Conservation (phyloP, 192 early-diverging fungal species). For the Linnemannia hyalina region DNA sequence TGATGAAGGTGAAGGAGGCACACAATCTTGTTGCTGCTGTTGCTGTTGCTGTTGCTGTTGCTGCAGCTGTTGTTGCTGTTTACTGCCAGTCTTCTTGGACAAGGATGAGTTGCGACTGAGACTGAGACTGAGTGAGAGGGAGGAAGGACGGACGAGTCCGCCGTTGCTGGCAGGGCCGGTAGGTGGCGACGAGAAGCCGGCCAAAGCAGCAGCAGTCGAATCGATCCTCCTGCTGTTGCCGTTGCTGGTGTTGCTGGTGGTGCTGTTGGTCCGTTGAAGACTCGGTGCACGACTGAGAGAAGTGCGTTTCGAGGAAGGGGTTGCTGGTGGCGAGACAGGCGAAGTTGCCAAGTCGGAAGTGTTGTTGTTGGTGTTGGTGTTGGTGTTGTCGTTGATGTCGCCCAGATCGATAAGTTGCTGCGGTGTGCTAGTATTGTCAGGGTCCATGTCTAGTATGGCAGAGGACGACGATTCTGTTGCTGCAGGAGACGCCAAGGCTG, state of each 20-base stretch:
- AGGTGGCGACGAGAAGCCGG: not conserved
- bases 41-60: slow-evolving; percentile 20
- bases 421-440: not conserved
- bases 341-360: not conserved
- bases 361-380: not conserved
- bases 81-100: slow-evolving; percentile 26
- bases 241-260: not conserved
- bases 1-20: slow-evolving; percentile 45
- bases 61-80: not conserved
- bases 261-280: slow-evolving; percentile 16
- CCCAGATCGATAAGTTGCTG: not conserved
- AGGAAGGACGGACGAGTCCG: slow-evolving; percentile 19
- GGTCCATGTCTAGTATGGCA: slow-evolving; percentile 16
- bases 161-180: not conserved
- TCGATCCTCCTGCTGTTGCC: not conserved
- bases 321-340: slow-evolving; percentile 9
- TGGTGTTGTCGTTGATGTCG: not conserved
- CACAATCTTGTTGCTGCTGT: slow-evolving; percentile 19
- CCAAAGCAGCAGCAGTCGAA: not conserved
- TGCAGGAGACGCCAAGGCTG: slow-evolving; percentile 7
- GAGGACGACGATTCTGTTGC: slow-evolving; percentile 3
- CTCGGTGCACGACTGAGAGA: slow-evolving; percentile 23
- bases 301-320: slow-evolving; percentile 7
- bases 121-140: slow-evolving; percentile 31
- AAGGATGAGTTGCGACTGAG: slow-evolving; percentile 40